These are phyloP conservation scores for Cyclostephanos tholiformis DNA, from an alignment of 108 stramenopile species.

Conservation along the genomic window DNA sequence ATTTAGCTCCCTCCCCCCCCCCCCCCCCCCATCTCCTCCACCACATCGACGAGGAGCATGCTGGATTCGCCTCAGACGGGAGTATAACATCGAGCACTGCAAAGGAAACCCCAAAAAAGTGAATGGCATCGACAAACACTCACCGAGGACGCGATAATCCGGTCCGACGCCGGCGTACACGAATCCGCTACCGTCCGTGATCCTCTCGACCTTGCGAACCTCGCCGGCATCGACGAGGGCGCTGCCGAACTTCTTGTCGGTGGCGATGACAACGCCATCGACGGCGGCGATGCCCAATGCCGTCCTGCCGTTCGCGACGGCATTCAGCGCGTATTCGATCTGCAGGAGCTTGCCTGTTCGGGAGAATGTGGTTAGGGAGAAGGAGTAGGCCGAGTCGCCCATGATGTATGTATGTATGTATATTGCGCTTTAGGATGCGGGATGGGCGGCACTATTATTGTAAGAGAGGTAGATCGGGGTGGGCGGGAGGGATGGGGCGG, in stretches of 20 bases:
- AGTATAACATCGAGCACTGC: no score
- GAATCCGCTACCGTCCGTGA: conserved; percentile 91
- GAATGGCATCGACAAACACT: no score
- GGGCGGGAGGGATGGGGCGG: no score
- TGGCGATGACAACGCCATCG: conserved; percentile 99
- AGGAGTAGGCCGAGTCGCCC: conserved; percentile 98
- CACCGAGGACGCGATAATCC: conserved; percentile 97
- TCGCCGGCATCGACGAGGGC: conserved; percentile 87
- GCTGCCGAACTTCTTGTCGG: conserved; percentile 95
- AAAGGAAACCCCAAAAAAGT: no score
- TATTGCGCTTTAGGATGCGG: background rate
- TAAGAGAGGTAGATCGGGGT: no score
- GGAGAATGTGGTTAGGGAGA: conserved; percentile 98
- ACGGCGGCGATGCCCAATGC: conserved; percentile 96
- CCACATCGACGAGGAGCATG: no score
- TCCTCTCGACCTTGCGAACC: conserved; percentile 89
- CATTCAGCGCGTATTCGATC: conserved; percentile 98
- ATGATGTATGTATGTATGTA: conserved; percentile 51
- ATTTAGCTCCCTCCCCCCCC: background rate
- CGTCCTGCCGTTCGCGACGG: conserved; percentile 96
- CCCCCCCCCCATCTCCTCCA: background rate
- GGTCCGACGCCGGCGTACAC: conserved; percentile 98
- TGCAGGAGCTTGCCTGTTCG: conserved; percentile 98
- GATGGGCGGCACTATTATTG: no score
- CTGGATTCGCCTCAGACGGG: no score